Base-by-base conservation (phyloP, 306 rosid species). In the Lathyrus oleraceus region DNA sequence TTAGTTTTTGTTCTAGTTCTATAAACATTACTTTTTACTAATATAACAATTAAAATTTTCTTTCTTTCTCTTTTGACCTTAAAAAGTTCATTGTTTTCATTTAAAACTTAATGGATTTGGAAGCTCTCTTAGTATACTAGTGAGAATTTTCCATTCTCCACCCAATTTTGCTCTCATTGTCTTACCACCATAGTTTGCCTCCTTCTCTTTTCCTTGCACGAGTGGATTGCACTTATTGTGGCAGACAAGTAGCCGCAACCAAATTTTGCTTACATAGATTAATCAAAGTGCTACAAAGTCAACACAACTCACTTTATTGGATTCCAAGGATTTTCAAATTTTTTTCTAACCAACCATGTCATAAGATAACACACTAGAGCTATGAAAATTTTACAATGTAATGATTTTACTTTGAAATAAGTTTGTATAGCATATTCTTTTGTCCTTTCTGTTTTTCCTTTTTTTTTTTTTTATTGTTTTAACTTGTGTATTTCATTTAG, bases 141-240 rank as follows among this genome's bases (percentile, higher is more conserved):
- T 81, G 75, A 42, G 56, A 74, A 63, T 61, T 72, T 78, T 74
- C 63, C 71, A 60, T 73, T 75, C 49, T 74, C 82, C 82, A 61
- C 81, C 74, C 30, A 80, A 42, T 47, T 82, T 44, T 59, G 61
- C 81, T 73, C 74, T 76, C 69, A 51, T 69, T 79, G 72, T 77
- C 73, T 78, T 83, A 73, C 90, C 88, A 88, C 87, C 77, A 79
- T 66, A 7, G 5, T 58, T 83, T 88, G 87, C 84, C 81, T 61
- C 82, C 79, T 68, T 19, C 23, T 23, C 74, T 78, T 74, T 77
- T 17, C 32, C 58, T 67, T 78, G 86, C 85, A 84, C 76, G 77
- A 66, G 59, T 68, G 86, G 79, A 62, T 67, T 79, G 83, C 68
- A 71, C 38, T 68, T 72, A 40, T 81, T 56, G 84, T 79, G 94